Evolutionary conservation across 805 yeast genomes (phyloP).

Genomic region (Starmerella floris): DNA sequence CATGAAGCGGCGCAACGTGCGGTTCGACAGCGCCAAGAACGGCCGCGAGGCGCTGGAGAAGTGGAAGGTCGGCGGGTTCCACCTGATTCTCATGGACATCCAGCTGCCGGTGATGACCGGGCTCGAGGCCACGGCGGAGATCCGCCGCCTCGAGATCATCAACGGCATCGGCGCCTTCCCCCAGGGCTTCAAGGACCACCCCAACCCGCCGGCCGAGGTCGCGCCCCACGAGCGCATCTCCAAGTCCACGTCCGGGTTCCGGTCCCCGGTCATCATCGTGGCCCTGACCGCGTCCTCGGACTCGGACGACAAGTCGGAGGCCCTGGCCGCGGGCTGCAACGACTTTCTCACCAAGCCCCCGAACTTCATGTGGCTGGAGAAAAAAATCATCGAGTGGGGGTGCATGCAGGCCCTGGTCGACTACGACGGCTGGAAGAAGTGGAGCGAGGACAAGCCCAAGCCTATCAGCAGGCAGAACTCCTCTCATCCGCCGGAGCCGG

Average conservation of each 20-base stretch:
- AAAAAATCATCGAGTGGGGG: slow-evolving; percentile 89
- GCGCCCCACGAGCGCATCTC: slow-evolving; percentile 23
- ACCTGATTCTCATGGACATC: slow-evolving; percentile 90
- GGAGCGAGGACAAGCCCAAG: slow-evolving; percentile 21
- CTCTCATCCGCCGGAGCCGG: background rate
- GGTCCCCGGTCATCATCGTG: slow-evolving; percentile 93
- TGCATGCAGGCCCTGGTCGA: slow-evolving; percentile 97
- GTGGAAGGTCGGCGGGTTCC: slow-evolving; percentile 92
- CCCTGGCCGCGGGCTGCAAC: slow-evolving; percentile 93
- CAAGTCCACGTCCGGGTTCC: slow-evolving; percentile 35
- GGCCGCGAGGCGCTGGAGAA: slow-evolving; percentile 91
- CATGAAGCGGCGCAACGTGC: slow-evolving; percentile 69
- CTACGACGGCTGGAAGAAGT: slow-evolving; percentile 71
- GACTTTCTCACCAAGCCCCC: slow-evolving; percentile 95
- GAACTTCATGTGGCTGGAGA: slow-evolving; percentile 82
- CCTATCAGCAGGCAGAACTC: background rate
- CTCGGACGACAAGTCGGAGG: slow-evolving; percentile 73
- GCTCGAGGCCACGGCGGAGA: slow-evolving; percentile 84
- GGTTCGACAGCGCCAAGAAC: slow-evolving; percentile 74
- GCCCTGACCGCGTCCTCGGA: slow-evolving; percentile 91
- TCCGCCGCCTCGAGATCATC: slow-evolving; percentile 65
- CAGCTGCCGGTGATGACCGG: slow-evolving; percentile 95
- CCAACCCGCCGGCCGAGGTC: slow-evolving; percentile 19
- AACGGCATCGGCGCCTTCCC: slow-evolving; percentile 60
- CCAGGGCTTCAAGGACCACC: slow-evolving; percentile 28